These are phyloP conservation scores for Aurantiochytrium sp. DNA, from an alignment of 108 stramenopile species.

Conservation along the genomic window DNA sequence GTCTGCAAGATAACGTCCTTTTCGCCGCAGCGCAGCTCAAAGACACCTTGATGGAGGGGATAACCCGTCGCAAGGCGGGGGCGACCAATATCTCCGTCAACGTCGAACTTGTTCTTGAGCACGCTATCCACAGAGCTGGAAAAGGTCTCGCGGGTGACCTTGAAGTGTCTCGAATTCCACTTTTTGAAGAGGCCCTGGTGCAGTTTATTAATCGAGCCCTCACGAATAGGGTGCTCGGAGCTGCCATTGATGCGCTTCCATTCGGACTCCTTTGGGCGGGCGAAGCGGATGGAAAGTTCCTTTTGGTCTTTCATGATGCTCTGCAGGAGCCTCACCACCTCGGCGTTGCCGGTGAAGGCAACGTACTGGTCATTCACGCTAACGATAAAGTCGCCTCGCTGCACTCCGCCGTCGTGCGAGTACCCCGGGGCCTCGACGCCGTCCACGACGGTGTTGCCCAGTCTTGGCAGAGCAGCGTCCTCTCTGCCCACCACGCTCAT, in stretches of 20 bases:
- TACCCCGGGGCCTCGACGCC: background rate
- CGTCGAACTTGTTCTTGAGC: background rate
- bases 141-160: background rate
- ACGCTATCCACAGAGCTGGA: background rate
- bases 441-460: conserved; percentile 3
- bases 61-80: background rate
- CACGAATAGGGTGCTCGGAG: background rate
- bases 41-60: background rate
- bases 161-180: background rate
- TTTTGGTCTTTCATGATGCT: background rate
- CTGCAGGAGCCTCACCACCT: background rate
- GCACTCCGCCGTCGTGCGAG: background rate
- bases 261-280: background rate
- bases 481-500: conserved; percentile 1
- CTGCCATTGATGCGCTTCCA: background rate
- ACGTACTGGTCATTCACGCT: conserved; percentile 10
- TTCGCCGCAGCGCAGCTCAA: conserved; percentile 1
- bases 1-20: background rate
- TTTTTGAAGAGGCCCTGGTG: background rate
- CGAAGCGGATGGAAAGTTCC: background rate
- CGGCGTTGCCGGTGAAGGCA: background rate
- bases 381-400: background rate
- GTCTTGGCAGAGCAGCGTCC: background rate
- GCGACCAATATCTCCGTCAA: background rate
- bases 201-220: background rate